Evolutionary conservation across 305 asterid genomes (phyloP), one percentile per base, ranked within the genome.

Genomic region (Fraxinus angustifolia): DNA sequence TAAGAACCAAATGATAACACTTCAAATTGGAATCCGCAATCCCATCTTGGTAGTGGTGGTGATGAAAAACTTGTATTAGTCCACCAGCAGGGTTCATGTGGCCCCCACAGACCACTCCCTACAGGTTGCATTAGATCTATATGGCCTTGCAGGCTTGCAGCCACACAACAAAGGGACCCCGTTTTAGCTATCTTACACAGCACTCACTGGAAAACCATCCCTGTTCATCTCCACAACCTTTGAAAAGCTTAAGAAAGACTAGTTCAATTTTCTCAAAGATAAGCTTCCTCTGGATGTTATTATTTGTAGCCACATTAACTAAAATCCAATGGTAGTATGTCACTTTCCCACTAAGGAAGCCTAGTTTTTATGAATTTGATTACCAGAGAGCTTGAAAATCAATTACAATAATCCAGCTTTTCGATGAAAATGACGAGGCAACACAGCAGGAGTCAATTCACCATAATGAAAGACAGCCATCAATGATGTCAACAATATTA

Each of bases 21-120:
- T 83, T 96, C 99, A 14, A 95, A 85, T 81, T 93, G 98, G 82
- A 91, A 89, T 35, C 90, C 93, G 34, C 91, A 88, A 82, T 93
- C 98, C 94, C 95, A 91, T 86, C 98, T 91, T 17, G 95, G 98
- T 8, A 95, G 98, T 3, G 98, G 98, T 42, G 99, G 35, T 3
- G 35, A 5, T 2, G 3, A 93, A 88, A 89, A 96, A 87, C 97
- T 96, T 2, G 98, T 81, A 85, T 96, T 96, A 17, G 95, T 94
- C 76, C 93, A 88, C 99, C 97, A 94, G 85, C 93, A 93, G 35
- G 98, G 98, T 83, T 96, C 98, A 0, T 91, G 98, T 33, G 94
- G 97, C 6, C 42, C 98, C 98, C 86, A 92, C 88, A 1, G 98
- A 96, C 97, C 97, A 96, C 85, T 96, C 99, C 83, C 94, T 82